These are phyloP conservation scores for Hygrocybe punicea DNA, from an alignment of 768 basidiomycete species.

Conservation along the genomic window DNA sequence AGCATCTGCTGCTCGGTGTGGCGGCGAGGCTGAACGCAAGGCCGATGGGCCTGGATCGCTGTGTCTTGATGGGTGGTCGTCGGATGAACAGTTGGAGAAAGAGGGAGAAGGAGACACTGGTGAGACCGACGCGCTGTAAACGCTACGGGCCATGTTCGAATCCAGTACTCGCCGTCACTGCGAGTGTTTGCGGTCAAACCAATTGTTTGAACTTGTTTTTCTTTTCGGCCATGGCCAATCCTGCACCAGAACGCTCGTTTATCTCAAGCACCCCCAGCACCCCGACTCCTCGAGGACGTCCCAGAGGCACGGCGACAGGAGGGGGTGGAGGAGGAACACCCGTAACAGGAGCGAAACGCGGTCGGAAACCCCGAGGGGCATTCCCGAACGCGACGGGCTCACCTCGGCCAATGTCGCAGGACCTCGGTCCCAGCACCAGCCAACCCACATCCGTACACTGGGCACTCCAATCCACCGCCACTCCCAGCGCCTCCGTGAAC, in stretches of 20 bases:
- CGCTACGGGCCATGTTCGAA: constrained; percentile 1
- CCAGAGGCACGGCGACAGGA: constrained; percentile 24
- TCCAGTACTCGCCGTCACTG: not conserved
- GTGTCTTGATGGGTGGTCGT: not conserved
- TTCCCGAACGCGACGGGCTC: constrained; percentile 31
- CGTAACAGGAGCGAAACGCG: constrained; percentile 40
- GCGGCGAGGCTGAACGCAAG: constrained; percentile 43
- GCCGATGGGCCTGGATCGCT: constrained; percentile 28
- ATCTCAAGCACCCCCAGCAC: not conserved
- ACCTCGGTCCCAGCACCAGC: constrained; percentile 8
- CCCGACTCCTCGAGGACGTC: constrained; percentile 27
- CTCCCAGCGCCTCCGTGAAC: not conserved
- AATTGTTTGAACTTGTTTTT: no score
- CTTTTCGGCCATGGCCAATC: not conserved
- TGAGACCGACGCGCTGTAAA: constrained; percentile 32
- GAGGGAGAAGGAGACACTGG: constrained; percentile 42
- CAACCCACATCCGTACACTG: constrained; percentile 1
- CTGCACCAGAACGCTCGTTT: not conserved
- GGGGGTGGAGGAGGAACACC: constrained; percentile 6
- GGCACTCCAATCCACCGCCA: not conserved
- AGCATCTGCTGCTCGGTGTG: constrained; percentile 19
- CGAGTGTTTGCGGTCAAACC: no score
- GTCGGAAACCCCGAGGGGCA: constrained; percentile 46
- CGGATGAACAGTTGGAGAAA: constrained; percentile 34
- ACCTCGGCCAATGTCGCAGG: constrained; percentile 20